phyloP scores from a whole-genome alignment of 2,329 filamentous ascomycete species.

The Mycosphaerella sp. region DNA sequence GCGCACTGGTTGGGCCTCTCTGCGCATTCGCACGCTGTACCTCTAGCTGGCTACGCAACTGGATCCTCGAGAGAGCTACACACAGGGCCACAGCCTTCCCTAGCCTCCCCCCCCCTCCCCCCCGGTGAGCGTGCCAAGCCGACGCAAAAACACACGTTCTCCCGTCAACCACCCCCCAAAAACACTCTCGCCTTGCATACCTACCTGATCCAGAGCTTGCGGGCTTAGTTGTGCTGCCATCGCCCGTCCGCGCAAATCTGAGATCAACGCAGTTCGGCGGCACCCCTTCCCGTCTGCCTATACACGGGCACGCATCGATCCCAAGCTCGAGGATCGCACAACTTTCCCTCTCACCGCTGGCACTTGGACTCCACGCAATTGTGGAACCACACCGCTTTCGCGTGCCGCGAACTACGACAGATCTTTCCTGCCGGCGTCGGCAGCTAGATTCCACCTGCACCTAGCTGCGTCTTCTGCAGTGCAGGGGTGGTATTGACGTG shows the following conservation, averaged over 20 bases:
- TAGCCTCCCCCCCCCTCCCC: too few relatives aligned
- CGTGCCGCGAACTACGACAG: conserved; percentile 19
- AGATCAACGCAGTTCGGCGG: conserved; percentile 1
- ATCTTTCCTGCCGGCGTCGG: conserved; percentile 21
- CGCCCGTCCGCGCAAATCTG: neutral
- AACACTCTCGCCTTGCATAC: conserved; percentile 9
- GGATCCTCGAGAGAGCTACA: neutral
- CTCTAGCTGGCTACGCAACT: neutral
- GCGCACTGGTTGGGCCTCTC: conserved; percentile 1
- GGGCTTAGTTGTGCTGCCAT: neutral
- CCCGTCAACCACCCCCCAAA: neutral
- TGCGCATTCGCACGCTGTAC: neutral
- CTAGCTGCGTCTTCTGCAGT: conserved; percentile 19
- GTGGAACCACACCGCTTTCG: conserved; percentile 20
- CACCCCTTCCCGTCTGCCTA: neutral
- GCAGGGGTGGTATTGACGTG: conserved; percentile 24
- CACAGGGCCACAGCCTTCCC: too few relatives aligned
- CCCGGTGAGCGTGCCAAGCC: neutral
- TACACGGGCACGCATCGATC: neutral
- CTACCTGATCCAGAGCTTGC: neutral
- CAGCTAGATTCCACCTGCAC: conserved; percentile 23
- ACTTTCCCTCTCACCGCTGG: conserved; percentile 12
- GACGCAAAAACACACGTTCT: neutral
- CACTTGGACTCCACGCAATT: conserved; percentile 14
- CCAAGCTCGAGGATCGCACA: conserved; percentile 10